Conservation (phyloP, 140 eudicot species). For the Oenanthe javanica region DNA sequence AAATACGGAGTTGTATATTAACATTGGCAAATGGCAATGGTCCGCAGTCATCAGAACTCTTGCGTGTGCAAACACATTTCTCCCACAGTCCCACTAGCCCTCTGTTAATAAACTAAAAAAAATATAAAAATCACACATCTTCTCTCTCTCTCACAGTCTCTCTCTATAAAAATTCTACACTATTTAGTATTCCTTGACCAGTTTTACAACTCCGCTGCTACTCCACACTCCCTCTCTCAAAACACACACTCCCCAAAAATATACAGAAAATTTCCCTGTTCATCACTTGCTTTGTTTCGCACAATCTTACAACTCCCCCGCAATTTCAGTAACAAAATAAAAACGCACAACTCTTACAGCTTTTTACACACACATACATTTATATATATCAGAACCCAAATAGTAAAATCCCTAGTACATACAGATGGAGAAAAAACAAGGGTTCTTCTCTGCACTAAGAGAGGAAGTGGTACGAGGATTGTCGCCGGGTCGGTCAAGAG, state of each 20-base stretch:
- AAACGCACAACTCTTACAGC: neutral
- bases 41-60: neutral
- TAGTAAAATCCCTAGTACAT: too few relatives aligned
- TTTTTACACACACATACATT: neutral
- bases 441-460: conserved; percentile 66
- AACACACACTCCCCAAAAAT: too few relatives aligned
- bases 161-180: too few relatives aligned
- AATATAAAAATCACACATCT: neutral
- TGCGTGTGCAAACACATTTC: neutral
- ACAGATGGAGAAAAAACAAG: conserved; percentile 66
- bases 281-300: neutral
- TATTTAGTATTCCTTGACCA: too few relatives aligned
- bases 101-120: too few relatives aligned
- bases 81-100: neutral
- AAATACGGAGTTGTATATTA: too few relatives aligned
- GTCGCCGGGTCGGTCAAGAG: conserved; percentile 74
- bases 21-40: too few relatives aligned
- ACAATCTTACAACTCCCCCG: neutral
- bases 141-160: neutral
- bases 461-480: conserved; percentile 82
- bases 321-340: neutral
- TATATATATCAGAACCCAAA: neutral
- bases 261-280: neutral
- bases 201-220: too few relatives aligned
- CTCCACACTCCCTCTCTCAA: too few relatives aligned